Evolutionary conservation across 2,329 filamentous ascomycete species (phyloP).

Genomic region (Aspergillus arachidicola): DNA sequence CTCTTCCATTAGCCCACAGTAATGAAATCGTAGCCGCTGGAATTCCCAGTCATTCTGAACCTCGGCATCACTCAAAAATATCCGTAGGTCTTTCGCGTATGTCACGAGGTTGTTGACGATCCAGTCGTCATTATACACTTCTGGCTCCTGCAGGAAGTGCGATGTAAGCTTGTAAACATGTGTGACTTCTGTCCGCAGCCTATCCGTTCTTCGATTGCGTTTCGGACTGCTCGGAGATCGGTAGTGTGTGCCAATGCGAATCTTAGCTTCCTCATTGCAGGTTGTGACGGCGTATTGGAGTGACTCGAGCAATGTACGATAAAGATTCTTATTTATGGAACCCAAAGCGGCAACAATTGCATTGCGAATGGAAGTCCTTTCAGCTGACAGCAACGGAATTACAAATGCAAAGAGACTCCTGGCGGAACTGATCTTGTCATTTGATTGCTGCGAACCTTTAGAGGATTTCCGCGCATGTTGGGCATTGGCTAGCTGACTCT

Average conservation of each 20-base stretch:
- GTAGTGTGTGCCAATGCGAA: slow-evolving; percentile 74
- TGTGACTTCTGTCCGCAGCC: slow-evolving; percentile 89
- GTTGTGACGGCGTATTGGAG: slow-evolving; percentile 82
- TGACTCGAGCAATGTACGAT: slow-evolving; percentile 85
- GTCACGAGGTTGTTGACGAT: slow-evolving; percentile 84
- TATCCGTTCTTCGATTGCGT: slow-evolving; percentile 80
- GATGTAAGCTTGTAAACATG: slow-evolving; percentile 95
- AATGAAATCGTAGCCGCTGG: slow-evolving; percentile 86
- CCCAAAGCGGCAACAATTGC: slow-evolving; percentile 90
- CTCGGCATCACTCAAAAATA: slow-evolving; percentile 92
- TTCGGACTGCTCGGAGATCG: slow-evolving; percentile 80
- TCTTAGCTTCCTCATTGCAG: slow-evolving; percentile 86
- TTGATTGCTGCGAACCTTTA: slow-evolving; percentile 62
- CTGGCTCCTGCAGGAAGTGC: slow-evolving; percentile 77
- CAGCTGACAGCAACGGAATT: slow-evolving; percentile 80
- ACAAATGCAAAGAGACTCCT: slow-evolving; percentile 87
- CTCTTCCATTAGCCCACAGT: slow-evolving; percentile 90
- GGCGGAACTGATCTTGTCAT: slow-evolving; percentile 84
- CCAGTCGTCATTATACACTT: slow-evolving; percentile 85
- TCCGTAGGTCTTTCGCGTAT: slow-evolving; percentile 88
- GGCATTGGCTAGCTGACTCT: slow-evolving; percentile 61
- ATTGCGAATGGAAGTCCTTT: slow-evolving; percentile 78
- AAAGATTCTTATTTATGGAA: slow-evolving; percentile 93
- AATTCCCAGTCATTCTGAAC: slow-evolving; percentile 95
- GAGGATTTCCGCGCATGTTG: slow-evolving; percentile 85